These are phyloP conservation scores for Verticillium klebahnii DNA, from an alignment of 2,329 filamentous ascomycete genomes.

Conservation along the genomic window DNA sequence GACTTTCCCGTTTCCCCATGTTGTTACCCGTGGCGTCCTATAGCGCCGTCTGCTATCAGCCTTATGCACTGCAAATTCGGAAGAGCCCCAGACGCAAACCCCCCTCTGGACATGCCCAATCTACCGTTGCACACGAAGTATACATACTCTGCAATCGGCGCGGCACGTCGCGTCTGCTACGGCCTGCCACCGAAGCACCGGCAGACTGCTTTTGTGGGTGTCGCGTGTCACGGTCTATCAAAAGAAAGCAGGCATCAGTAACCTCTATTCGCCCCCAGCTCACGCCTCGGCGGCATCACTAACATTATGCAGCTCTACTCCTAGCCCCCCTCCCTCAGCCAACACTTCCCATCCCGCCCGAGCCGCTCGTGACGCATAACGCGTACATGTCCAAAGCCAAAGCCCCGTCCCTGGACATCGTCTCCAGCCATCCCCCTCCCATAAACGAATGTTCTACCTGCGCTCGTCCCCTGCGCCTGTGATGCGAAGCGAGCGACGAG, in stretches of 20 bases:
- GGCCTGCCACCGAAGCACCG: not conserved
- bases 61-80: not conserved
- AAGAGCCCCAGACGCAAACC: not conserved
- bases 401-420: not conserved
- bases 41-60: not conserved
- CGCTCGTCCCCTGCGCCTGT: not conserved
- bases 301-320: not conserved
- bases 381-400: not conserved
- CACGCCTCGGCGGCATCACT: not conserved
- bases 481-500: not conserved
- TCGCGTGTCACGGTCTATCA: not conserved
- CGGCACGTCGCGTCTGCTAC: not conserved
- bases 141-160: not conserved
- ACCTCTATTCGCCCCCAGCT: not conserved
- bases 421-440: not conserved
- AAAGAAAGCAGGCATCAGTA: not conserved
- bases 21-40: not conserved
- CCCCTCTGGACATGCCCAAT: too few relatives aligned
- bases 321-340: not conserved
- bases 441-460: not conserved
- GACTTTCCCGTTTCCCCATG: not conserved
- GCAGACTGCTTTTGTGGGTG: not conserved
- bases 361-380: not conserved
- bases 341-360: not conserved
- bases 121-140: too few relatives aligned